Percentiles rank a stretch among this genome's conserved stretches.
Evolutionary conservation across 2,329 filamentous ascomycete genomes (phyloP).

Genomic region (Pyrenophora graminea): DNA sequence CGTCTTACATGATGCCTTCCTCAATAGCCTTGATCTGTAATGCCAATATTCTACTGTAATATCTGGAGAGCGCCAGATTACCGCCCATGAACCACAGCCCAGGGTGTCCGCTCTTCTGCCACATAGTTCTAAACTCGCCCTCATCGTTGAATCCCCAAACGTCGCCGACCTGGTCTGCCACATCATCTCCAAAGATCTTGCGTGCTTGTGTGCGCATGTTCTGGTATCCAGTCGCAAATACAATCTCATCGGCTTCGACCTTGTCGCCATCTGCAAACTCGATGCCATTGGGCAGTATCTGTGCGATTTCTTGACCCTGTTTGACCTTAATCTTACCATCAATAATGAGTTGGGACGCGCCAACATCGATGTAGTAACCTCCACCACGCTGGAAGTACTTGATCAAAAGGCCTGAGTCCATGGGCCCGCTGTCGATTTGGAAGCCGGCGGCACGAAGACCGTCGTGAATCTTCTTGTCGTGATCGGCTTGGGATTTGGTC

Average conservation of each 20-base stretch:
- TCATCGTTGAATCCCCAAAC: conserved; percentile 54
- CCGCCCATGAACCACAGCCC: conserved; percentile 54
- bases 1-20: conserved; percentile 24
- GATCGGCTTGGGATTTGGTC: conserved; percentile 33
- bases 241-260: conserved; percentile 52
- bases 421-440: conserved; percentile 41
- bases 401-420: conserved; percentile 39
- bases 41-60: conserved; percentile 51
- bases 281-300: conserved; percentile 48
- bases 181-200: conserved; percentile 48
- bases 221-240: conserved; percentile 54
- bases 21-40: conserved; percentile 53
- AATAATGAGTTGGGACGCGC: conserved; percentile 49
- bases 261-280: conserved; percentile 51
- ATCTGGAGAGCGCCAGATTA: conserved; percentile 53
- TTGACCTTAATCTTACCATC: conserved; percentile 54
- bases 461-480: conserved; percentile 47
- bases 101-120: conserved; percentile 41
- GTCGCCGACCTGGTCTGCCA: conserved; percentile 49
- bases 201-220: conserved; percentile 49
- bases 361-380: conserved; percentile 56
- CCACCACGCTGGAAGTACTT: conserved; percentile 51
- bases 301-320: conserved; percentile 42
- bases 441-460: conserved; percentile 51
- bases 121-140: conserved; percentile 53